Percentiles rank a stretch among this genome's conserved stretches.
Evolutionary conservation across 495 filamentous ascomycete species (phyloP).

Genomic region (Pseudevernia furfuracea): DNA sequence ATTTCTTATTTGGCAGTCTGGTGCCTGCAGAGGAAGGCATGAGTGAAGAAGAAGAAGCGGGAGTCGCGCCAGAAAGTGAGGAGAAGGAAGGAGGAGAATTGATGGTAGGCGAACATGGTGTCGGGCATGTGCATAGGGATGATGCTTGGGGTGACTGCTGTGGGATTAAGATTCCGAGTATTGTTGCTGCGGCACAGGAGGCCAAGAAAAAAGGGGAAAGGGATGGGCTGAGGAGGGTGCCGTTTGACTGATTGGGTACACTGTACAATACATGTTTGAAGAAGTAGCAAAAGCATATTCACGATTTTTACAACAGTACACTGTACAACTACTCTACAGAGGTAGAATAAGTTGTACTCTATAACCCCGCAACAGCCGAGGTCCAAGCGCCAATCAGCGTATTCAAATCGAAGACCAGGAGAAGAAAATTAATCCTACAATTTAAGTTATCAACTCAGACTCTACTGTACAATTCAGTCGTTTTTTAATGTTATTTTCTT

Average conservation of each 20-base stretch:
- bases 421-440: too few relatives aligned
- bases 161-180: constrained; percentile 95
- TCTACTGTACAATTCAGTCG: too few relatives aligned
- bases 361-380: too few relatives aligned
- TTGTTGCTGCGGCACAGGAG: constrained; percentile 79
- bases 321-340: not conserved
- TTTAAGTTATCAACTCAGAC: too few relatives aligned
- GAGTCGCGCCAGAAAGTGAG: constrained; percentile 42
- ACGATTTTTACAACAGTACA: not conserved
- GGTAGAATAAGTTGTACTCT: not conserved
- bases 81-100: constrained; percentile 48
- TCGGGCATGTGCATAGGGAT: constrained; percentile 58
- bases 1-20: constrained; percentile 86
- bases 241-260: constrained; percentile 63
- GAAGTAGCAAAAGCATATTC: not conserved
- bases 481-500: too few relatives aligned
- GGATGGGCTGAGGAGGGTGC: constrained; percentile 68
- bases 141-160: constrained; percentile 94
- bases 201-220: constrained; percentile 64
- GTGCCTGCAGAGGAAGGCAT: constrained; percentile 75
- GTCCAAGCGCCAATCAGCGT: not conserved
- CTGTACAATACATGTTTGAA: not conserved
- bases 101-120: constrained; percentile 53
- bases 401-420: too few relatives aligned
- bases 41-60: constrained; percentile 33